Conservation (phyloP, 306 rosid species). For the Calophaca sinica region DNA sequence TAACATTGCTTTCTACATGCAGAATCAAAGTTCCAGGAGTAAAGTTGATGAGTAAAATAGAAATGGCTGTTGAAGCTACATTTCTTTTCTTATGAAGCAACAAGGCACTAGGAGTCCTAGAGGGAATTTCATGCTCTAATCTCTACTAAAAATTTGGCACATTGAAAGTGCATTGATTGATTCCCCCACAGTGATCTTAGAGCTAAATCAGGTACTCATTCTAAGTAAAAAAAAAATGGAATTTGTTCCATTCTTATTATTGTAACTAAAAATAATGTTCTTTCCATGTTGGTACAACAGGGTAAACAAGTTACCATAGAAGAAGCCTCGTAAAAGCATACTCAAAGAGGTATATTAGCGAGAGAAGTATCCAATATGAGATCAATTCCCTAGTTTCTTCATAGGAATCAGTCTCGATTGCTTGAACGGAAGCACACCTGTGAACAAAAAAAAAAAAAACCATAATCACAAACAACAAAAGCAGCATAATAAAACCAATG, state of each 20-base stretch:
- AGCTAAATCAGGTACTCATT: conserved; percentile 8
- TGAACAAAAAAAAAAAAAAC: background rate
- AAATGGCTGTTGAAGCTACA: too few species aligned
- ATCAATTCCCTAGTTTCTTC: too few species aligned
- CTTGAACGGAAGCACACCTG: conserved; percentile 67
- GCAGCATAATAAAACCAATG: too few species aligned
- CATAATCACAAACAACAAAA: too few species aligned
- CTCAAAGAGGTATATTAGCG: conserved; percentile 59
- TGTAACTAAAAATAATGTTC: background rate
- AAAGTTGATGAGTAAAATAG: too few species aligned
- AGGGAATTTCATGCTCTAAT: background rate
- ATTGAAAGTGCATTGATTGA: background rate
- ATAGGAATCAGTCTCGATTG: conserved; percentile 49
- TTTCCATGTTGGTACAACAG: background rate
- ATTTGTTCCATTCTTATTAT: background rate
- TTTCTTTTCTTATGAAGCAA: too few species aligned
- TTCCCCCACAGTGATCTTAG: background rate
- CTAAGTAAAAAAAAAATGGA: background rate
- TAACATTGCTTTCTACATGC: background rate
- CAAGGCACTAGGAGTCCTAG: too few species aligned
- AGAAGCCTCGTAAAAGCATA: conserved; percentile 51
- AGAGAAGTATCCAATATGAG: background rate
- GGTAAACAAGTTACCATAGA: conserved; percentile 48
- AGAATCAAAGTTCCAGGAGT: background rate
- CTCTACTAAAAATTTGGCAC: too few species aligned